Base-by-base conservation (phyloP, 2,329 filamentous ascomycete species). In the Trichoderma arundinaceum region DNA sequence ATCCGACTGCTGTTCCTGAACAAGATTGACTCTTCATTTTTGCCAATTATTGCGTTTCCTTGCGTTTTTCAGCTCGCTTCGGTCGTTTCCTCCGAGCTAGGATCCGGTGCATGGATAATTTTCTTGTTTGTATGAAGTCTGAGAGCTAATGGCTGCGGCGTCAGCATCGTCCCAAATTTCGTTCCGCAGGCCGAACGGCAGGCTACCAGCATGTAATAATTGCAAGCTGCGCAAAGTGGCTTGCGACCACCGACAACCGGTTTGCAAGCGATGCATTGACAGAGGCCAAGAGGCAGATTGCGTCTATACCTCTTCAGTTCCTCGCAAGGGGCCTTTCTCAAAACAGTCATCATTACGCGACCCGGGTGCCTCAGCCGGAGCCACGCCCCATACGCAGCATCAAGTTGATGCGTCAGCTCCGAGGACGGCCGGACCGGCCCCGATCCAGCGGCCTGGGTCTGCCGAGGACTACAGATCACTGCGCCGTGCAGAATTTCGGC, bases 161-260 rank as follows among this genome's bases (percentile, higher is more conserved):
- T 32, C 54, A 41, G 54, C 28, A 10, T 13, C 54, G 19, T 12
- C 39, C 44, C 59, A 59, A 8, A n/a, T 41, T 33, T 22, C 48
- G 43, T 67, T 68, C 62, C 75, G 75, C 19, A 70, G 76, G 38
- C 75, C 44, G 59, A 72, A 72, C 43, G 71, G 71, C 4, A 63
- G 69, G 3, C 67, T 65, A 1, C 69, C 69, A 35, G 68, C 69
- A 22, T 72, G 71, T 46, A 60, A 79, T 71, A 77, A 77, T 8
- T 79, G 77, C 58, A 73, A 76, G 33, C 75, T 72, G 52, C 75
- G 77, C n/a, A 79, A 80, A 59, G 75, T 80, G 7, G 76, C 78
- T 8, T 80, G 79, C 69, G 78, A 80, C 64, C 76, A 80, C 64
- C 69, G 69, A 0, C 76, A 75, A 5, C 78, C 78, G 0, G 67